Conservation (phyloP, 2,329 filamentous ascomycete species). For the Gliomastix tumulicola region DNA sequence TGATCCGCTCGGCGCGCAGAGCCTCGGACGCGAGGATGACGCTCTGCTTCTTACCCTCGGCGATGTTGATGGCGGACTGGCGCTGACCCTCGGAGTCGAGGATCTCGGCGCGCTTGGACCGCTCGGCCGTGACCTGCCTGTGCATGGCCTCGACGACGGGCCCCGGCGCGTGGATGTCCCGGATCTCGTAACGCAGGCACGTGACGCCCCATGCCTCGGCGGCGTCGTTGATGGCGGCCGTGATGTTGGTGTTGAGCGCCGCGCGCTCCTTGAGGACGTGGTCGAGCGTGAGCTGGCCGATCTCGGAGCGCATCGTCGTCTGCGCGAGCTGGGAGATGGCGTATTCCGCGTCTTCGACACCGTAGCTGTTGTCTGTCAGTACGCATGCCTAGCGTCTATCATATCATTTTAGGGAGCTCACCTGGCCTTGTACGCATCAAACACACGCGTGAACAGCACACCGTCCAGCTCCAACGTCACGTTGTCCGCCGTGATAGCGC, state of each 20-base stretch:
- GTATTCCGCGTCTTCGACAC: slow-evolving; percentile 97
- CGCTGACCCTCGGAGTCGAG: slow-evolving; percentile 94
- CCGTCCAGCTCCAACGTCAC: slow-evolving; percentile 95
- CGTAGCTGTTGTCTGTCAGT: slow-evolving; percentile 61
- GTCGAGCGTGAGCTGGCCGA: slow-evolving; percentile 91
- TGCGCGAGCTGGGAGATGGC: slow-evolving; percentile 97
- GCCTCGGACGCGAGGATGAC: slow-evolving; percentile 96
- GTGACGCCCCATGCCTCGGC: slow-evolving; percentile 95
- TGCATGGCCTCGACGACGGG: slow-evolving; percentile 97
- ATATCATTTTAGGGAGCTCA: slow-evolving; percentile 37
- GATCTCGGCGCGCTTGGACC: slow-evolving; percentile 95
- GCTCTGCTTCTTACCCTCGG: slow-evolving; percentile 93
- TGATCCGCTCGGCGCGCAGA: slow-evolving; percentile 83
- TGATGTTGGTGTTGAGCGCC: slow-evolving; percentile 95
- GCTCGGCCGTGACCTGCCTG: slow-evolving; percentile 92
- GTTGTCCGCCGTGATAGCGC: slow-evolving; percentile 96
- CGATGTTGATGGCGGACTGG: slow-evolving; percentile 97
- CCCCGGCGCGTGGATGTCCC: slow-evolving; percentile 93
- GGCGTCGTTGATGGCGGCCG: slow-evolving; percentile 96
- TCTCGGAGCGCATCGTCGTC: slow-evolving; percentile 98
- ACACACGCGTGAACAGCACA: slow-evolving; percentile 90
- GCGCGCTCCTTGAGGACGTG: slow-evolving; percentile 97
- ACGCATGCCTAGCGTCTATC: too few relatives aligned
- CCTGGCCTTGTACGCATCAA: slow-evolving; percentile 97
- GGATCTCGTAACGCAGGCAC: slow-evolving; percentile 94